These are phyloP conservation scores for Diaporthe nobilis DNA, from an alignment of 2,329 filamentous ascomycete genomes.

Conservation along the genomic window DNA sequence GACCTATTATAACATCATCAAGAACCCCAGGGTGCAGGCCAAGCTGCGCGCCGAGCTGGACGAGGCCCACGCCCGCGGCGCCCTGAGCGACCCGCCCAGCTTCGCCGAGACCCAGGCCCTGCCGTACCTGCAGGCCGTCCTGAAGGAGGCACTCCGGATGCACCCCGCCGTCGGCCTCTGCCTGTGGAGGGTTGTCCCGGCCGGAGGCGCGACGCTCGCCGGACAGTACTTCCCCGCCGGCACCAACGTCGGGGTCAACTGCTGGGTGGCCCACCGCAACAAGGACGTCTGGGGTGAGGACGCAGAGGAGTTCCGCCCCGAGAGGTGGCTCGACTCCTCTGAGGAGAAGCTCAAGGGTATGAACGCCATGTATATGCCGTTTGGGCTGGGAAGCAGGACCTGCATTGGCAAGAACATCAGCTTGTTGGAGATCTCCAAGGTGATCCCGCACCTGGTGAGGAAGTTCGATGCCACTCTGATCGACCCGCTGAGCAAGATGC, in stretches of 20 bases:
- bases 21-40: constrained; percentile 44
- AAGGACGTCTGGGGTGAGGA: constrained; percentile 31
- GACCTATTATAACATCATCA: constrained; percentile 60
- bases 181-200: constrained; percentile 63
- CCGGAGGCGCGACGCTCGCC: constrained; percentile 58
- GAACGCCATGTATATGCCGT: constrained; percentile 76
- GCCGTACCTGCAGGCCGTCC: constrained; percentile 67
- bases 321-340: constrained; percentile 32
- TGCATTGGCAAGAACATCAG: constrained; percentile 56
- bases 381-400: constrained; percentile 64
- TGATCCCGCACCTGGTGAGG: constrained; percentile 36
- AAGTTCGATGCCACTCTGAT: constrained; percentile 32
- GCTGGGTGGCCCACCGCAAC: constrained; percentile 49
- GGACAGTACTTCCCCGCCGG: constrained; percentile 30
- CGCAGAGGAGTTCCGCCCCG: constrained; percentile 27
- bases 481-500: not conserved
- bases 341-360: constrained; percentile 78
- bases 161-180: constrained; percentile 64
- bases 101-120: constrained; percentile 57
- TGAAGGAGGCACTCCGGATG: constrained; percentile 68
- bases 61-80: constrained; percentile 46
- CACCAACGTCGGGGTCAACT: constrained; percentile 32
- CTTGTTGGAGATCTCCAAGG: constrained; percentile 38
- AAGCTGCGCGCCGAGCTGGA: constrained; percentile 48
- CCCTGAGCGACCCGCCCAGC: constrained; percentile 38